Evolutionary conservation across 805 yeast species (phyloP).

Genomic region (Brettanomyces anomalus): DNA sequence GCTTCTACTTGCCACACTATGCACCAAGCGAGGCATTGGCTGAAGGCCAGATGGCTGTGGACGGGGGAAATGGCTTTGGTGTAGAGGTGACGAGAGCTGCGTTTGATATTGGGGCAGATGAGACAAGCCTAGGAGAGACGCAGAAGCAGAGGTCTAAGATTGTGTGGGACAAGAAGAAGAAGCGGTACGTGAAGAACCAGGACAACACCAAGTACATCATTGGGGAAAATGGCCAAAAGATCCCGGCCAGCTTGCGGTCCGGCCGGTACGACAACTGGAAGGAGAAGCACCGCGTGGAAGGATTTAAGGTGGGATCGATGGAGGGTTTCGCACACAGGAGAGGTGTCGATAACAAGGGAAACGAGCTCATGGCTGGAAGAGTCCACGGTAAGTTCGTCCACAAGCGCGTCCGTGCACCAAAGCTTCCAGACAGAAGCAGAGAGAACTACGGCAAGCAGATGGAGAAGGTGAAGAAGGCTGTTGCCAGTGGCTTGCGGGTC

Average conservation of each 20-base stretch:
- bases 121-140: constrained; percentile 47
- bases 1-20: constrained; percentile 77
- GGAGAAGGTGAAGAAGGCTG: constrained; percentile 72
- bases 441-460: constrained; percentile 80
- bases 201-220: constrained; percentile 84
- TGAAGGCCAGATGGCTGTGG: constrained; percentile 61
- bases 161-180: constrained; percentile 91
- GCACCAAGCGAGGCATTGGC: constrained; percentile 71
- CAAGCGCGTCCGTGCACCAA: constrained; percentile 69
- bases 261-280: constrained; percentile 95
- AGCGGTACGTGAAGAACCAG: constrained; percentile 74
- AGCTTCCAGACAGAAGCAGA: constrained; percentile 80
- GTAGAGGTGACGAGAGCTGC: constrained; percentile 80
- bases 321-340: constrained; percentile 27
- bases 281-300: constrained; percentile 49
- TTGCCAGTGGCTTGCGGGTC: constrained; percentile 62
- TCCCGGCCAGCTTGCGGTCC: constrained; percentile 85
- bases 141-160: constrained; percentile 61
- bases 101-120: constrained; percentile 71
- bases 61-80: constrained; percentile 48
- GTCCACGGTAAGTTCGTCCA: constrained; percentile 57
- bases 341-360: constrained; percentile 24
- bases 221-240: constrained; percentile 88
- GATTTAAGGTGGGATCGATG: constrained; percentile 43
- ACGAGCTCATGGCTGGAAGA: constrained; percentile 24